Evolutionary conservation across 805 yeast genomes (phyloP).

Genomic region (Suhomyces prunicola): DNA sequence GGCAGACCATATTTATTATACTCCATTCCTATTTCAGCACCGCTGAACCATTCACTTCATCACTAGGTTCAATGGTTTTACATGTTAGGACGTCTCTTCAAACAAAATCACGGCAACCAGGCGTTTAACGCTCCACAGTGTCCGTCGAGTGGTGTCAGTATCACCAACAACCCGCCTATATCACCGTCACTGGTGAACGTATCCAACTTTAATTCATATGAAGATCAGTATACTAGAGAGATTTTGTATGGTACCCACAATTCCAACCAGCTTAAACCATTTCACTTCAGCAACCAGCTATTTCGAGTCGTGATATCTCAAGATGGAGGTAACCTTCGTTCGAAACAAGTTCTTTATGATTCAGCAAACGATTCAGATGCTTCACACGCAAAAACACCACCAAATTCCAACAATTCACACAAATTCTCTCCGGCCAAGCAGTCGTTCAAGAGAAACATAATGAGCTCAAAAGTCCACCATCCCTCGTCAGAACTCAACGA

Average conservation of each 20-base stretch:
- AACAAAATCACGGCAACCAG: slow-evolving; percentile 5
- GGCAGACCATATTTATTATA: background rate
- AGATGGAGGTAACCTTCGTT: slow-evolving; percentile 47
- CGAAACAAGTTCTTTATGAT: slow-evolving; percentile 50
- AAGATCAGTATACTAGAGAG: slow-evolving; percentile 44
- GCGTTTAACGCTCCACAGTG: background rate
- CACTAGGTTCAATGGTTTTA: background rate
- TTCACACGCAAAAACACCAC: background rate
- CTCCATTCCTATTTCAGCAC: no score
- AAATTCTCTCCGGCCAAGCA: slow-evolving; percentile 1
- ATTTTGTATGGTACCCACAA: slow-evolving; percentile 44
- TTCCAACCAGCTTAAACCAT: slow-evolving; percentile 24
- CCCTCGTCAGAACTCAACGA: slow-evolving; percentile 44
- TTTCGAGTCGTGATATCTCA: slow-evolving; percentile 48
- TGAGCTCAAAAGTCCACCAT: slow-evolving; percentile 36
- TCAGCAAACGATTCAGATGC: slow-evolving; percentile 25
- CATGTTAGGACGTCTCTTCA: slow-evolving; percentile 16
- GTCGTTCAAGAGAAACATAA: slow-evolving; percentile 10
- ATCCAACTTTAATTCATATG: slow-evolving; percentile 27
- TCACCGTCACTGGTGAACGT: slow-evolving; percentile 6
- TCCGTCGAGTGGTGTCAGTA: background rate
- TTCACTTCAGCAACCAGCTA: slow-evolving; percentile 23
- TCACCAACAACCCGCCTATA: background rate
- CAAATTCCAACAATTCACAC: background rate
- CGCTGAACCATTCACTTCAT: background rate